Evolutionary conservation across 2,329 filamentous ascomycete genomes (phyloP).

Genomic region (Lecanicillium sp.): DNA sequence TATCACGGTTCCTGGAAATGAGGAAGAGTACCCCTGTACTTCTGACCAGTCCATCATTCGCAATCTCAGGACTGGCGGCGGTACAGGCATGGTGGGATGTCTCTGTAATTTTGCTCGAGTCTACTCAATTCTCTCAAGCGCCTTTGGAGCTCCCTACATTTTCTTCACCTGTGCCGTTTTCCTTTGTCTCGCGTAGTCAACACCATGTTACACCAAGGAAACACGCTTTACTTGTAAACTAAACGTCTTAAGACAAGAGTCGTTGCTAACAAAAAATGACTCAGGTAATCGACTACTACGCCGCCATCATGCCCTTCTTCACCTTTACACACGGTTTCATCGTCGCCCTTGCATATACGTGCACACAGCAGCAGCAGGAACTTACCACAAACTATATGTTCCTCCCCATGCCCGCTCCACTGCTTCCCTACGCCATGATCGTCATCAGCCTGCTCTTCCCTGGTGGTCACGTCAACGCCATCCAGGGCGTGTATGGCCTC

Average conservation of each 20-base stretch:
- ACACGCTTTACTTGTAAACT: background rate
- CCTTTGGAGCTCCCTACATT: conserved; percentile 58
- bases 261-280: conserved; percentile 9
- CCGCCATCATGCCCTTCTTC: conserved; percentile 21
- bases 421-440: conserved; percentile 75
- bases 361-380: conserved; percentile 76
- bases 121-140: conserved; percentile 50
- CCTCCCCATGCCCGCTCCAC: conserved; percentile 73
- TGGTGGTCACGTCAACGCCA: conserved; percentile 45
- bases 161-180: conserved; percentile 12
- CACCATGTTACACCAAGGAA: background rate
- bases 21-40: conserved; percentile 72
- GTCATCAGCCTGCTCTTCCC: conserved; percentile 61
- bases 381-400: conserved; percentile 72
- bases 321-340: conserved; percentile 59
- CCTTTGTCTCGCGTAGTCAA: conserved; percentile 11
- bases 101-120: conserved; percentile 62
- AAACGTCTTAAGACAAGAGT: conserved; percentile 1
- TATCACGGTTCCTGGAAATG: conserved; percentile 79
- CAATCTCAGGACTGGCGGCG: conserved; percentile 56
- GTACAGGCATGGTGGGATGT: conserved; percentile 70
- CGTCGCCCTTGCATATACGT: conserved; percentile 76
- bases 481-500: conserved; percentile 68
- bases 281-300: conserved; percentile 20
- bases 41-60: conserved; percentile 56